phyloP scores from a whole-genome alignment of 306 rosid species.

The Cicer arietinum region DNA sequence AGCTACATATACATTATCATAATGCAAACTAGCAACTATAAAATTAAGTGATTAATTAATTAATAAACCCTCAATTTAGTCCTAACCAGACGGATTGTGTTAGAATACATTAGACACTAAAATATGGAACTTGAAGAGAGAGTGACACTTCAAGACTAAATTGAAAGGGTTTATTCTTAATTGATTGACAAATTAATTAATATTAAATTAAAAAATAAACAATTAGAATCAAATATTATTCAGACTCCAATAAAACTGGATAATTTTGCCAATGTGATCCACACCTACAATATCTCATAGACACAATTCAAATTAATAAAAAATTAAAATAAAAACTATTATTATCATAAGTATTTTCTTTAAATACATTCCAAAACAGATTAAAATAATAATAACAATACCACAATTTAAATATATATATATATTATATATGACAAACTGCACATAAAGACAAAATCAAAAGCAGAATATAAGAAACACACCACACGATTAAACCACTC shows the following conservation, averaged over 20 bases:
- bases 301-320: slow-evolving; percentile 8
- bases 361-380: slow-evolving; percentile 23
- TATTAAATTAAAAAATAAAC: background rate
- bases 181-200: background rate
- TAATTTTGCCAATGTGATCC: slow-evolving; percentile 17
- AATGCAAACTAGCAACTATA: slow-evolving; percentile 31
- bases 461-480: slow-evolving; percentile 32
- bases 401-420: slow-evolving; percentile 11
- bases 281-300: slow-evolving; percentile 43
- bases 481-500: slow-evolving; percentile 38
- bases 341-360: background rate
- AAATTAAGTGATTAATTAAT: background rate
- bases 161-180: background rate
- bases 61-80: background rate
- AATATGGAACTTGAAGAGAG: background rate
- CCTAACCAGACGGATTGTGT: background rate
- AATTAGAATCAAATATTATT: background rate
- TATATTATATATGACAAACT: background rate
- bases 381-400: background rate
- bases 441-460: slow-evolving; percentile 28
- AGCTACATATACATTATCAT: slow-evolving; percentile 8
- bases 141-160: background rate
- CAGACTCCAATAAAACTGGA: background rate
- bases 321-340: background rate
- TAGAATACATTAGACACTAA: background rate